Evolutionary conservation across 2,329 filamentous ascomycete species (phyloP).

Genomic region (Hypoxylon sp.): DNA sequence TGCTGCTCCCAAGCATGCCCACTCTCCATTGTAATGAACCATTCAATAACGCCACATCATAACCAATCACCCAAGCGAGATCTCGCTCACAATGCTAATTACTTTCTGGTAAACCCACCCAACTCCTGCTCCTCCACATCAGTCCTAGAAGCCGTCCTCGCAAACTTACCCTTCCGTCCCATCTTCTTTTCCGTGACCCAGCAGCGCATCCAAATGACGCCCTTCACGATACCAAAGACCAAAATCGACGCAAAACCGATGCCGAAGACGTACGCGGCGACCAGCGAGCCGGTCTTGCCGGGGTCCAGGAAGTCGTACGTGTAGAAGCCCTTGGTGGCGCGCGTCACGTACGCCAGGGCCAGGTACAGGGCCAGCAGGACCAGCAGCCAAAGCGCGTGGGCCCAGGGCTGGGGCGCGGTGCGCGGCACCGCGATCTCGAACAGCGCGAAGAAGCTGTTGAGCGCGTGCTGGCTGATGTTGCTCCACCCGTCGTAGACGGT

Average conservation of each 20-base stretch:
- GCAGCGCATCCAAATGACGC: slow-evolving; percentile 59
- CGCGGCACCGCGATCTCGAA: slow-evolving; percentile 84
- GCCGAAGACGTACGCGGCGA: slow-evolving; percentile 74
- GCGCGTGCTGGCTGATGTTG: slow-evolving; percentile 80
- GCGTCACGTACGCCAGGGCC: slow-evolving; percentile 79
- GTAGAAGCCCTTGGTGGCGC: slow-evolving; percentile 79
- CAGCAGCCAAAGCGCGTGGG: slow-evolving; percentile 77
- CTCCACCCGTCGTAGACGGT: slow-evolving; percentile 70
- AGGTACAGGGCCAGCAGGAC: slow-evolving; percentile 81
- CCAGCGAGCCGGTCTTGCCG: slow-evolving; percentile 62
- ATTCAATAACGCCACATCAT: background rate
- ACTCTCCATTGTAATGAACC: background rate
- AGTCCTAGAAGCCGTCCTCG: slow-evolving; percentile 1
- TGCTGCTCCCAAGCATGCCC: background rate
- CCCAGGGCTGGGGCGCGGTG: slow-evolving; percentile 69
- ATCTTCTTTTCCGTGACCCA: slow-evolving; percentile 56
- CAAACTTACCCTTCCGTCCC: slow-evolving; percentile 48
- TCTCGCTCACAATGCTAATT: background rate
- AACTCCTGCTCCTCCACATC: slow-evolving; percentile 17
- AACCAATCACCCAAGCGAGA: background rate
- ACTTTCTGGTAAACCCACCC: slow-evolving; percentile 19
- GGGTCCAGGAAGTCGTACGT: slow-evolving; percentile 85
- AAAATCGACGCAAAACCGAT: slow-evolving; percentile 61
- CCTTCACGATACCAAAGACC: slow-evolving; percentile 61
- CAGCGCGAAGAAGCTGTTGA: slow-evolving; percentile 81